A percentile compares a stretch with the other conserved stretches of the same genome.
phyloP scores from a whole-genome alignment of 768 basidiomycete genomes.

The Suillus discolor region DNA sequence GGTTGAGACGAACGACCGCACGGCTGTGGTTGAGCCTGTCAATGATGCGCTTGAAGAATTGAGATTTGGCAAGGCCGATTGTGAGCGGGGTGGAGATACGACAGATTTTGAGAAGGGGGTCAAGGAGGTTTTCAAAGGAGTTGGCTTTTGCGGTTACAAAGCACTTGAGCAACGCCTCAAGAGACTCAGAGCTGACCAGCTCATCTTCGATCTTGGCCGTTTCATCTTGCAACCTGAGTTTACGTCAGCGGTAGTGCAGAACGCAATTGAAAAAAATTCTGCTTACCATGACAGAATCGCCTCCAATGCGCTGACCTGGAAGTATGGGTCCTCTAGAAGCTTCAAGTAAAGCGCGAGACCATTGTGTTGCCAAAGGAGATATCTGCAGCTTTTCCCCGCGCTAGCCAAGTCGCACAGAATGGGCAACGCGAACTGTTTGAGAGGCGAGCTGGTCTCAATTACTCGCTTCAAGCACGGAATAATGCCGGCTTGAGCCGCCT shows the following conservation, averaged over 20 bases:
- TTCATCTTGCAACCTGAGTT: slow-evolving; percentile 90
- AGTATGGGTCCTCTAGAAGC: slow-evolving; percentile 83
- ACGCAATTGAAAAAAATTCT: neutral
- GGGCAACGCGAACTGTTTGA: slow-evolving; percentile 96
- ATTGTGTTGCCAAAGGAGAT: slow-evolving; percentile 90
- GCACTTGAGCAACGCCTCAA: slow-evolving; percentile 72
- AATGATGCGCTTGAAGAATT: slow-evolving; percentile 86
- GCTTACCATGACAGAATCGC: slow-evolving; percentile 85
- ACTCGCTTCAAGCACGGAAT: slow-evolving; percentile 90
- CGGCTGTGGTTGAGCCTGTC: slow-evolving; percentile 75
- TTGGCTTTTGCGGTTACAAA: slow-evolving; percentile 87
- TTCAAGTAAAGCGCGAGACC: slow-evolving; percentile 82
- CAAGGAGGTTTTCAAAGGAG: slow-evolving; percentile 89
- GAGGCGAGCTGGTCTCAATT: slow-evolving; percentile 84
- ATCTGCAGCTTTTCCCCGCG: slow-evolving; percentile 91
- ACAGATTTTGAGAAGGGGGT: slow-evolving; percentile 90
- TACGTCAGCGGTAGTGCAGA: slow-evolving; percentile 7
- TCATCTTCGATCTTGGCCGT: slow-evolving; percentile 92
- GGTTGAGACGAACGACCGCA: slow-evolving; percentile 87
- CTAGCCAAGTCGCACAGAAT: slow-evolving; percentile 96
- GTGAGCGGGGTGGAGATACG: slow-evolving; percentile 77
- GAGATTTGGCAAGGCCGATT: slow-evolving; percentile 73
- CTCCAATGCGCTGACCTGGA: slow-evolving; percentile 91
- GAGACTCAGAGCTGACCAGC: slow-evolving; percentile 63
- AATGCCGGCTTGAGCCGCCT: slow-evolving; percentile 94